These are phyloP conservation scores for Quercus cerris DNA, from an alignment of 306 rosid genomes.

Conservation along the genomic window DNA sequence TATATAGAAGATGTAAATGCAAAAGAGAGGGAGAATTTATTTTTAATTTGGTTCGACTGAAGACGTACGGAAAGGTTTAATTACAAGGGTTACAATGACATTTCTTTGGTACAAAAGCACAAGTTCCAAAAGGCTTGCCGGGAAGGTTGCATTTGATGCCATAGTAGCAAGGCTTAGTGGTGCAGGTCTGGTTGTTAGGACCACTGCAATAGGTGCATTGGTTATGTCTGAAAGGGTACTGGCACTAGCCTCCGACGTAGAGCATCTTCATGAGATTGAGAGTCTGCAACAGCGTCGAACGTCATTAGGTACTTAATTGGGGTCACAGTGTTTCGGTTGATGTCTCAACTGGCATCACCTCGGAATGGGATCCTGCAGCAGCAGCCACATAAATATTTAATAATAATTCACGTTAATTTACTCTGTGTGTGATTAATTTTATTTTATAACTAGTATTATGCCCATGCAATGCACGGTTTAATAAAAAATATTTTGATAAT, in stretches of 20 bases:
- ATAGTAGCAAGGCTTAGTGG: neutral
- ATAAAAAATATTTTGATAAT: too few species aligned
- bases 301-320: constrained; percentile 5
- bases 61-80: neutral
- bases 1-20: too few species aligned
- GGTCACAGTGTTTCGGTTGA: neutral
- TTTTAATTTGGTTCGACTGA: too few species aligned
- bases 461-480: too few species aligned
- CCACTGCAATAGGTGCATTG: constrained; percentile 27
- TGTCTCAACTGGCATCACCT: neutral
- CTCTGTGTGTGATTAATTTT: neutral
- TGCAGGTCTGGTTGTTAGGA: neutral
- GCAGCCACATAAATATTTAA: neutral
- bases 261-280: too few species aligned
- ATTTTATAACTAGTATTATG: too few species aligned
- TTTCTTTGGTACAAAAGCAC: constrained; percentile 31
- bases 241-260: neutral
- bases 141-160: neutral
- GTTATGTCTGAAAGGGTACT: constrained; percentile 24
- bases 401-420: neutral
- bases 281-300: neutral
- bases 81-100: constrained; percentile 31
- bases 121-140: constrained; percentile 32
- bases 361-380: neutral
- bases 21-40: too few species aligned